Percentiles rank a stretch among this genome's conserved stretches.
Evolutionary conservation across 2,329 filamentous ascomycete species (phyloP).

Genomic region (Arthrobotrys pseudoclavata): DNA sequence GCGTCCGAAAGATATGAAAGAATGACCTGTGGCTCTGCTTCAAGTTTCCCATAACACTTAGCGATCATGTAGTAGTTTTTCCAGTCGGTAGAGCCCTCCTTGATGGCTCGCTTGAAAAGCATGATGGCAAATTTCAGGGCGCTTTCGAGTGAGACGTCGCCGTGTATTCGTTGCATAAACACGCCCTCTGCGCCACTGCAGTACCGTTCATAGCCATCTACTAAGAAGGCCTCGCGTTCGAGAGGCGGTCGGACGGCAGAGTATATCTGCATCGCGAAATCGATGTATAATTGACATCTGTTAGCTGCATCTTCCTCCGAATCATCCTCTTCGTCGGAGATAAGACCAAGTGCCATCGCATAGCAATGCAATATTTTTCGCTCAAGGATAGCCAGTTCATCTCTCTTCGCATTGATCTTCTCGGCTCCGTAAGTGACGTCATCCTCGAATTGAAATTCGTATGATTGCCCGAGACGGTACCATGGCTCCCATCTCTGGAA

Average conservation of each 20-base stretch:
- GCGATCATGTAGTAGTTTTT: conserved; percentile 78
- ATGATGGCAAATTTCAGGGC: conserved; percentile 76
- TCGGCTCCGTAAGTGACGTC: conserved; percentile 67
- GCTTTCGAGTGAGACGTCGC: conserved; percentile 72
- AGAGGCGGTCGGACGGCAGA: conserved; percentile 78
- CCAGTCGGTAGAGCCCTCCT: conserved; percentile 75
- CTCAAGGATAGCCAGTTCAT: conserved; percentile 65
- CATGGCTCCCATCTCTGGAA: conserved; percentile 67
- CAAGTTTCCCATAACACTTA: conserved; percentile 82
- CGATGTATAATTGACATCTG: conserved; percentile 76
- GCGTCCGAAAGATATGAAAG: conserved; percentile 73
- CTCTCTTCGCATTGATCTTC: conserved; percentile 66
- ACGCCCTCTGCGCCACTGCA: conserved; percentile 72
- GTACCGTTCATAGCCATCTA: conserved; percentile 75
- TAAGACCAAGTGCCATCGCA: conserved; percentile 76
- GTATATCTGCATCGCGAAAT: conserved; percentile 78
- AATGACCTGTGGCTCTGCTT: conserved; percentile 69
- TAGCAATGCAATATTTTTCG: conserved; percentile 68
- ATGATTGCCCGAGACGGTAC: conserved; percentile 67
- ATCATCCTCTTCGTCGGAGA: conserved; percentile 72
- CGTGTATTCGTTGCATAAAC: conserved; percentile 73
- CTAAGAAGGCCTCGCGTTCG: conserved; percentile 75
- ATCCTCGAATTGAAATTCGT: conserved; percentile 67
- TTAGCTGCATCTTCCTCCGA: conserved; percentile 71
- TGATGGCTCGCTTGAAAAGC: conserved; percentile 73